Conservation (phyloP, 306 rosid genomes). For the Amphicarpaea edgeworthii region DNA sequence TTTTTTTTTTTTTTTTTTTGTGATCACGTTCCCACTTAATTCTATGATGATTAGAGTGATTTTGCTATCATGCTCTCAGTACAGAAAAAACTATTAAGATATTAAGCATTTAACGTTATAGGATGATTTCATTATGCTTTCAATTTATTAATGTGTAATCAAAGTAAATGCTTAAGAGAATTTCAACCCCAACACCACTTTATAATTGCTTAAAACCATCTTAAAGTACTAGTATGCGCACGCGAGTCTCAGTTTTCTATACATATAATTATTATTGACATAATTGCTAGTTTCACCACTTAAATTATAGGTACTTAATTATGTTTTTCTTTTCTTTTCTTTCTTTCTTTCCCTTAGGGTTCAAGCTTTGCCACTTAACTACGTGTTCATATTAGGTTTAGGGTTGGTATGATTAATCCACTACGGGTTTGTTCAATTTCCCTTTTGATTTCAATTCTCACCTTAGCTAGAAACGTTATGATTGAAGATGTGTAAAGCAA, state of each 20-base stretch:
- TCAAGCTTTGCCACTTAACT: slow-evolving; percentile 32
- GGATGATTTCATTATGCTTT: slow-evolving; percentile 48
- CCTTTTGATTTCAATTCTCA: slow-evolving; percentile 25
- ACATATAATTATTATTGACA: slow-evolving; percentile 59
- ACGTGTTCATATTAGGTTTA: slow-evolving; percentile 17
- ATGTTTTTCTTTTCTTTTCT: neutral
- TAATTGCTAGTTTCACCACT: slow-evolving; percentile 47
- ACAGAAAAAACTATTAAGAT: slow-evolving; percentile 42
- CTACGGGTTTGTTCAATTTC: slow-evolving; percentile 8
- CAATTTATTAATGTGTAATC: slow-evolving; percentile 44
- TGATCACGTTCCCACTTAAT: slow-evolving; percentile 55
- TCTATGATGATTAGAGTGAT: slow-evolving; percentile 56
- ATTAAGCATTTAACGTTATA: slow-evolving; percentile 32
- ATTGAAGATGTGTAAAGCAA: neutral
- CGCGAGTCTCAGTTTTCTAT: slow-evolving; percentile 63
- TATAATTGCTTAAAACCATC: slow-evolving; percentile 27
- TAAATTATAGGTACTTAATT: slow-evolving; percentile 37
- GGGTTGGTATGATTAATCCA: slow-evolving; percentile 40
- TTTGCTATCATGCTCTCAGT: slow-evolving; percentile 43
- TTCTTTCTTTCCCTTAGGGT: neutral
- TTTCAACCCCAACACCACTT: slow-evolving; percentile 57
- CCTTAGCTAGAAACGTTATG: slow-evolving; percentile 8
- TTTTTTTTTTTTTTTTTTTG: neutral
- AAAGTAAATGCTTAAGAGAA: slow-evolving; percentile 50
- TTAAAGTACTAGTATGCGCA: slow-evolving; percentile 49